Conservation (phyloP, 441 rosid genomes). For the Adansonia grandidieri region DNA sequence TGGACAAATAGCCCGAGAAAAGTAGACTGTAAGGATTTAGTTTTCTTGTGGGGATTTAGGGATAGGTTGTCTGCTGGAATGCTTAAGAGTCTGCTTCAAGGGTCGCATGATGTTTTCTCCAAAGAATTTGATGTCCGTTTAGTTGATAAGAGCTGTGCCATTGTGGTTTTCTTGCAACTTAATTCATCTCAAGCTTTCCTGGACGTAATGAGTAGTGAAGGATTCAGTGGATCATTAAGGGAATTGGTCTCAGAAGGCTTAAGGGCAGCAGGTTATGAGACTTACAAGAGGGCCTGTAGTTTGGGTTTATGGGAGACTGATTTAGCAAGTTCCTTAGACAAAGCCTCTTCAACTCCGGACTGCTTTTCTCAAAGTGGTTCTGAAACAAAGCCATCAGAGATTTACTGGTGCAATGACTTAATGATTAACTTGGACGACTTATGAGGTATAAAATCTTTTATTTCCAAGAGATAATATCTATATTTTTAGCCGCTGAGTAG, state of each 20-base stretch:
- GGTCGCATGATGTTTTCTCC: conserved; percentile 49
- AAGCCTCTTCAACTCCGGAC: conserved; percentile 43
- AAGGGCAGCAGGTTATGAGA: conserved; percentile 57
- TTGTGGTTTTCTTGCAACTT: conserved; percentile 64
- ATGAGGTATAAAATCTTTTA: conserved; percentile 35
- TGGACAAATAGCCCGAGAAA: conserved; percentile 57
- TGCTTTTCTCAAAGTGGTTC: conserved; percentile 31
- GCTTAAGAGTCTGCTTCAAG: conserved; percentile 65
- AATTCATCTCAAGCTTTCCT: conserved; percentile 54
- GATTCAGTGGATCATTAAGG: conserved; percentile 48
- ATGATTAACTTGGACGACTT: conserved; percentile 69
- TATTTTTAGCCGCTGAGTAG: background rate
- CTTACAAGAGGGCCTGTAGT: conserved; percentile 64
- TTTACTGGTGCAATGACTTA: conserved; percentile 51
- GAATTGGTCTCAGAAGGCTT: conserved; percentile 77
- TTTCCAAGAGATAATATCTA: background rate
- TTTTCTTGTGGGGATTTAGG: conserved; percentile 78
- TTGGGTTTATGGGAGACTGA: conserved; percentile 65
- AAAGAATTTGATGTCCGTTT: conserved; percentile 61
- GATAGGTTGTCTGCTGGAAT: conserved; percentile 49
- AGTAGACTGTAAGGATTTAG: conserved; percentile 62
- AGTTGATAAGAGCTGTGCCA: conserved; percentile 72
- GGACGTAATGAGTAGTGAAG: conserved; percentile 43
- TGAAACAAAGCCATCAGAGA: conserved; percentile 42
- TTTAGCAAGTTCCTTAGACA: conserved; percentile 68